Conservation (phyloP, 371 early-diverging fungal species). For the Vairimorpha apis region DNA sequence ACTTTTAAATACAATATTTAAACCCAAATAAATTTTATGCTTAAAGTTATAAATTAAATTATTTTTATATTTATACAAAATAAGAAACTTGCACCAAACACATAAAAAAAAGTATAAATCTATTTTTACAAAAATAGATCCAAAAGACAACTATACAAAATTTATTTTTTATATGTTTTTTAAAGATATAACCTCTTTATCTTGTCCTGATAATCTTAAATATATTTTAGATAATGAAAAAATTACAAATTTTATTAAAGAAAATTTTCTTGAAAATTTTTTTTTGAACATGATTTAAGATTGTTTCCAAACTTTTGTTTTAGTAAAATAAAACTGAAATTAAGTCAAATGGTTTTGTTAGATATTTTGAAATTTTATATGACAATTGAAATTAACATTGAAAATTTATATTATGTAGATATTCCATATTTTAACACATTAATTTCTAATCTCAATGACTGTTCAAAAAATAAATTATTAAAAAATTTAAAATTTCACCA, state of each 20-base stretch:
- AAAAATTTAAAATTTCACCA: slow-evolving; percentile 19
- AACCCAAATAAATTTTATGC: too few species aligned
- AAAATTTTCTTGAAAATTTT: background rate
- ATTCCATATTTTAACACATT: background rate
- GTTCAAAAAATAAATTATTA: slow-evolving; percentile 3
- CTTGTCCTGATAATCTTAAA: background rate
- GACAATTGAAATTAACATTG: slow-evolving; percentile 6
- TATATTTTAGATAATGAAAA: background rate
- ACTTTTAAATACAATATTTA: too few species aligned
- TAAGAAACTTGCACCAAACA: too few species aligned
- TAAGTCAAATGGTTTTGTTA: background rate
- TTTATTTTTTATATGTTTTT: slow-evolving; percentile 11
- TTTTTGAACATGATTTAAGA: background rate
- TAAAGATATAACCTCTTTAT: background rate
- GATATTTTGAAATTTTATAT: slow-evolving; percentile 12
- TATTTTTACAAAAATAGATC: background rate
- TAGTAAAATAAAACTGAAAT: background rate
- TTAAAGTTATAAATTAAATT: too few species aligned
- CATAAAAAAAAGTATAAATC: too few species aligned
- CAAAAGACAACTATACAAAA: background rate
- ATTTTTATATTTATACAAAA: too few species aligned
- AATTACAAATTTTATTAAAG: slow-evolving; percentile 1
- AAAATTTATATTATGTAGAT: background rate
- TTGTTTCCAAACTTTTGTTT: background rate
- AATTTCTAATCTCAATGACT: background rate